phyloP scores from a whole-genome alignment of 345 rosid genomes.

The Microthlaspi erraticum region DNA sequence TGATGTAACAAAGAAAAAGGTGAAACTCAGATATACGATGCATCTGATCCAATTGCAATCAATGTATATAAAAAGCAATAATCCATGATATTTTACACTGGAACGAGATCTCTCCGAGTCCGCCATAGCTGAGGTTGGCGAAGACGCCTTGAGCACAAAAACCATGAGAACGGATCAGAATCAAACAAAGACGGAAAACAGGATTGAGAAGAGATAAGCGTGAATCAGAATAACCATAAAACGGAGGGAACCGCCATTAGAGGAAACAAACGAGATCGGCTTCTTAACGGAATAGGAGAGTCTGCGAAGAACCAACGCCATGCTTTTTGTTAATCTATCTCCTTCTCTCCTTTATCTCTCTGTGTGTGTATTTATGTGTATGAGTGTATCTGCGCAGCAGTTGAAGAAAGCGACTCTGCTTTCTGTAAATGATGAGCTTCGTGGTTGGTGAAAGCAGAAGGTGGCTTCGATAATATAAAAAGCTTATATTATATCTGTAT shows the following conservation, averaged over 20 bases:
- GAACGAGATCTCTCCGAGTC: conserved; percentile 68
- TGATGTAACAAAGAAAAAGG: conserved; percentile 40
- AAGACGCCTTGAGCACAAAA: conserved; percentile 65
- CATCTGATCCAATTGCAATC: conserved; percentile 27
- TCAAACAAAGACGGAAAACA: neutral
- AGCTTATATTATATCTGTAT: neutral
- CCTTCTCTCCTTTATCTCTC: conserved; percentile 27
- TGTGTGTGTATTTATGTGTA: neutral
- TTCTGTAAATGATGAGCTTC: conserved; percentile 16
- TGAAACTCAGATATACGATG: neutral
- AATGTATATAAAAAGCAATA: conserved; percentile 2
- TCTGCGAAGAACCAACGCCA: conserved; percentile 77
- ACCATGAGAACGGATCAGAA: conserved; percentile 18
- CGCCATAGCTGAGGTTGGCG: conserved; percentile 53
- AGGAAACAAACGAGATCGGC: conserved; percentile 45
- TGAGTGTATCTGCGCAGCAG: neutral
- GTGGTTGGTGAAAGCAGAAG: conserved; percentile 44
- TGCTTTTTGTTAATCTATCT: conserved; percentile 18
- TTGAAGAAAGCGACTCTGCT: conserved; percentile 10
- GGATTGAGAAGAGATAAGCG: conserved; percentile 16
- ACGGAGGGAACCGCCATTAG: conserved; percentile 53
- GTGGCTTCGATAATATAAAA: neutral
- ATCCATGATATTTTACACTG: conserved; percentile 43
- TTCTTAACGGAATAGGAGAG: conserved; percentile 58
- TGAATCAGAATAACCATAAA: conserved; percentile 48